A percentile compares a stretch with the other conserved stretches of the same genome.
Evolutionary conservation across 768 basidiomycete species (phyloP).

Genomic region (Amanita jacksonii): DNA sequence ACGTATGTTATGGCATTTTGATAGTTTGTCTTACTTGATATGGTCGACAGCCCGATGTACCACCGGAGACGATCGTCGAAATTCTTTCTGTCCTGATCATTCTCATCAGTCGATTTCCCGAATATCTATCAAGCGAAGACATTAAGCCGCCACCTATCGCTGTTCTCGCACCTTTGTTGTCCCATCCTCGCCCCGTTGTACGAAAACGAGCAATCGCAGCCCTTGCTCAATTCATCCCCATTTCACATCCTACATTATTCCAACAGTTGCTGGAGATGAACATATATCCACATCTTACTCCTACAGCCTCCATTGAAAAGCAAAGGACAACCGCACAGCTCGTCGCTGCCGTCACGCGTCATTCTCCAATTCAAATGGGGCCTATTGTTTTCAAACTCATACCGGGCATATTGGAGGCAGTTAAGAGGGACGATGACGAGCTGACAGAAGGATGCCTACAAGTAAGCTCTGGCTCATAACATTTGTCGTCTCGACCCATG

Average conservation of each 20-base stretch:
- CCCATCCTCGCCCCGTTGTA: conserved; percentile 74
- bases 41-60: conserved; percentile 45
- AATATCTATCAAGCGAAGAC: conserved; percentile 44
- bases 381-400: conserved; percentile 53
- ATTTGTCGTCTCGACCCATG: neutral
- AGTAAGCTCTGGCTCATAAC: conserved; percentile 23
- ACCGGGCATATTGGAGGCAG: conserved; percentile 60
- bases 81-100: conserved; percentile 81
- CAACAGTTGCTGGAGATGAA: conserved; percentile 45
- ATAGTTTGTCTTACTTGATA: conserved; percentile 11
- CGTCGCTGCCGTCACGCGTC: conserved; percentile 68
- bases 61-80: conserved; percentile 77
- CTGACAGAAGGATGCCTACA: conserved; percentile 73
- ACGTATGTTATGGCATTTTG: conserved; percentile 37
- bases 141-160: conserved; percentile 51
- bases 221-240: conserved; percentile 74
- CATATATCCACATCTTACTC: conserved; percentile 49
- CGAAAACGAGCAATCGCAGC: conserved; percentile 89
- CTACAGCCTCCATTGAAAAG: conserved; percentile 49
- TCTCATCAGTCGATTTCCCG: conserved; percentile 77
- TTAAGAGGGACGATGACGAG: conserved; percentile 74
- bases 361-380: conserved; percentile 59
- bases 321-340: conserved; percentile 74
- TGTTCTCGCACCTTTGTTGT: conserved; percentile 62
- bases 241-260: conserved; percentile 56